Evolutionary conservation across 2,329 filamentous ascomycete genomes (phyloP), one percentile per base, ranked within the genome.

Genomic region (Calonectria pteridis): DNA sequence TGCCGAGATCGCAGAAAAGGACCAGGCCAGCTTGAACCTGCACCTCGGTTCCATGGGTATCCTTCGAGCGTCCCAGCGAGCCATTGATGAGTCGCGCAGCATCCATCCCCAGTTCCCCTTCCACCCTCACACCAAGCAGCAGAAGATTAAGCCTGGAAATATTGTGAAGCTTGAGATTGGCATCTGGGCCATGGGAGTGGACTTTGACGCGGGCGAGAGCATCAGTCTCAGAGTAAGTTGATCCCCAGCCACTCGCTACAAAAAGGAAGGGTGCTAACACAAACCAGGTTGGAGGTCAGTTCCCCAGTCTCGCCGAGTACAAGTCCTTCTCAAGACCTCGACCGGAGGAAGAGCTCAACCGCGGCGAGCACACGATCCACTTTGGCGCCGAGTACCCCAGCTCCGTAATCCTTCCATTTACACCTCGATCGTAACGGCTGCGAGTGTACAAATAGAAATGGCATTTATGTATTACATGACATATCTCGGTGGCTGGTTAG

Each of bases 101-200:
- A 82, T 84, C 29, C 77, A 77, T 11, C 81, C 78, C 0, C 80
- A 84, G 18, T 83, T 79, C 55, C 84, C 79, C 9, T 81, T 78
- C 68, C 78, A 87, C 64, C 82, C 86, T 0, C 85, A 88, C 69
- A 80, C 83, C 6, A 77, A 79, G 20, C 81, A 86, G 53, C 82
- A 87, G 53, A 86, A 87, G 76, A 80, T 88, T 1, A 68, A 77
- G 3, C 83, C 82, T 0, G 87, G 87, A 0, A 79, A 84, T 9
- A 78, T 88, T 26, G 86, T 88, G 5, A 84, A 84, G 76, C 78
- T 88, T 6, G 86, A 88, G 58, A 88, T 89, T 71, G 86, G 86
- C 0, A 86, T 89, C 16, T 89, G 86, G 86, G 83, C 84, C 0
- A 84, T 86, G 81, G 87, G 87, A 0, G 82, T 87, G 0, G 84